A percentile compares a stretch with the other conserved stretches of the same genome.
Evolutionary conservation across 352 stramenopile species (phyloP).

Genomic region (Phytophthora podocarpi): DNA sequence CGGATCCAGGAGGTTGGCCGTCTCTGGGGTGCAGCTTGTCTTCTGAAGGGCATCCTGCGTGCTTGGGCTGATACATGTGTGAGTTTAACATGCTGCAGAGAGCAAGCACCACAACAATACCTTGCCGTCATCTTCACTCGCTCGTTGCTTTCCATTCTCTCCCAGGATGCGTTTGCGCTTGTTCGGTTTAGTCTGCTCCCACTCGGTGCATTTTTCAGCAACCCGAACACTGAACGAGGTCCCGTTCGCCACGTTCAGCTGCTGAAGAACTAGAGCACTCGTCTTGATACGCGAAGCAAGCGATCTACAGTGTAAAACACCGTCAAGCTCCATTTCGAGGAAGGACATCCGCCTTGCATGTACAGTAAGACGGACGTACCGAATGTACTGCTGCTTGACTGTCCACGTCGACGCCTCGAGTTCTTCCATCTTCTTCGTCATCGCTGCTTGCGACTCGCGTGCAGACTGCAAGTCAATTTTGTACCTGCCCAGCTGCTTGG

Average conservation of each 20-base stretch:
- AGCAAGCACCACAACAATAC: conserved; percentile 23
- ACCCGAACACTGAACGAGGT: conserved; percentile 27
- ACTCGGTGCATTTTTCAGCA: conserved; percentile 32
- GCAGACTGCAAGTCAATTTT: conserved; percentile 52
- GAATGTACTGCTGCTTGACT: conserved; percentile 65
- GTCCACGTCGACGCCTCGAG: conserved; percentile 42
- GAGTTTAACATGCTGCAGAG: conserved; percentile 10
- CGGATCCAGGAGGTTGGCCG: not conserved
- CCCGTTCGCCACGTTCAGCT: conserved; percentile 39
- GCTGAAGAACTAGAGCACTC: conserved; percentile 49
- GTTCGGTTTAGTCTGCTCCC: conserved; percentile 35
- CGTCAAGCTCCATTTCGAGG: too few relatives aligned
- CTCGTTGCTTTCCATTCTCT: not conserved
- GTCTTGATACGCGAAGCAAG: conserved; percentile 63
- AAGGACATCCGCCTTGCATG: too few relatives aligned
- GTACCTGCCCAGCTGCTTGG: conserved; percentile 49
- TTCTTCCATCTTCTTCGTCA: conserved; percentile 52
- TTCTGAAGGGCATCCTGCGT: conserved; percentile 14
- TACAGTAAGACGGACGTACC: conserved; percentile 25
- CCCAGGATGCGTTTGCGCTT: conserved; percentile 48
- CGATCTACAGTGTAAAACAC: conserved; percentile 37
- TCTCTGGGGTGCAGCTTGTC: not conserved
- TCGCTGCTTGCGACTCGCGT: conserved; percentile 46
- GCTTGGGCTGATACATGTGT: conserved; percentile 28
- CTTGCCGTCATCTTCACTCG: conserved; percentile 14